Base-by-base conservation (phyloP, 257 asterid species). In the Eucommia ulmoides region DNA sequence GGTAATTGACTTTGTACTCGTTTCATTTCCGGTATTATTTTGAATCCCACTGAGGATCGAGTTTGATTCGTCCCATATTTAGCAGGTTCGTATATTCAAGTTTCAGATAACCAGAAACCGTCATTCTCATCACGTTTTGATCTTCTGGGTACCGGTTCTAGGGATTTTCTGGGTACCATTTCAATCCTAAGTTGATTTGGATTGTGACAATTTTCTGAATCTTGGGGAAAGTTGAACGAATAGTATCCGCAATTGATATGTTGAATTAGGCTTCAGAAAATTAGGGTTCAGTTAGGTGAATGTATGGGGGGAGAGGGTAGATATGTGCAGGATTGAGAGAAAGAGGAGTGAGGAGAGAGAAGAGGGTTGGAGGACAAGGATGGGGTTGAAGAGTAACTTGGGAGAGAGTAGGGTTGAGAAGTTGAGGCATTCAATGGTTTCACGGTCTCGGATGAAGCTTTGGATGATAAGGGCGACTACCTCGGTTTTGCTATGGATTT, bases 401-500 rank as follows among this genome's bases (percentile, higher is more conserved):
- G 78, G 79, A 42, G 48, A 5, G 20, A 75, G 78, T 6, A 71
- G 85, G 52, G 77, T 82, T 67, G 93, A 84, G 76, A 84, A 75
- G 75, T 58, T 82, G 59, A 80, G 74, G 64, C 71, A 74, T 52
- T 78, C 88, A 2, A 54, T 80, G 76, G 72, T 79, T 19, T 88
- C 97, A 16, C 62, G 87, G 65, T 76, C 95, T 8, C 70, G 91
- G 54, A 80, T 82, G 94, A 88, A 84, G 81, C 79, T 88, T 7
- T 88, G 97, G 97, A 82, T 80, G 61, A 76, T 88, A 26, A 74
- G 97, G 61, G 95, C 89, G 8, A 82, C 87, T 0, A 82, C 94
- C 0, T 71, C 94, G 22, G 48, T 88, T 60, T 56, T 88, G 73
- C 66, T 88, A 44, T 88, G 95, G 95, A 88, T 88, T 67, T 88